Evolutionary conservation across 768 basidiomycete genomes (phyloP).

Genomic region (Kwoniella pini): DNA sequence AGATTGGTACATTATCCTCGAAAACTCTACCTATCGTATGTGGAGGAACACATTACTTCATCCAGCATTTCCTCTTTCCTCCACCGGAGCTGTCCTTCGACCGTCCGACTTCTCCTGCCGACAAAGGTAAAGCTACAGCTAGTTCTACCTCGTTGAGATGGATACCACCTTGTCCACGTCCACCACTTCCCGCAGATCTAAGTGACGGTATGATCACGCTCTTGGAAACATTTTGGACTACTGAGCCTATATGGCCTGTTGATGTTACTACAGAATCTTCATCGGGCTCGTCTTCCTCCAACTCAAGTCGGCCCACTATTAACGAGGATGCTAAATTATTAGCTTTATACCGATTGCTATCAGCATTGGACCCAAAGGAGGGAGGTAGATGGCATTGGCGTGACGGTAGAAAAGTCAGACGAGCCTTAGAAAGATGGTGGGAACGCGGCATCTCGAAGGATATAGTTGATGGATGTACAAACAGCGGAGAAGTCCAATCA

Average conservation of each 20-base stretch:
- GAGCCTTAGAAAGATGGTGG: constrained; percentile 75
- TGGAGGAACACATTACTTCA: constrained; percentile 96
- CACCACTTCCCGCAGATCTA: constrained; percentile 19
- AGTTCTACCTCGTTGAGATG: constrained; percentile 26
- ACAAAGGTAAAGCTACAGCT: background rate
- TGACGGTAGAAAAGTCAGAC: constrained; percentile 84
- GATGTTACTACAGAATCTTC: background rate
- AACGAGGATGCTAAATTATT: constrained; percentile 46
- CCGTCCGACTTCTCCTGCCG: constrained; percentile 9
- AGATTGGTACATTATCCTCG: constrained; percentile 37
- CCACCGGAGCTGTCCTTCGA: constrained; percentile 41
- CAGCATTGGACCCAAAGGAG: constrained; percentile 68
- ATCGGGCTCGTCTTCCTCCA: constrained; percentile 3
- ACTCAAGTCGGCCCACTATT: constrained; percentile 14
- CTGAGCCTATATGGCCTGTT: constrained; percentile 30
- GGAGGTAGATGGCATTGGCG: constrained; percentile 93
- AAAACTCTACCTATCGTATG: constrained; percentile 80
- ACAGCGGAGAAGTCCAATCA: constrained; percentile 29
- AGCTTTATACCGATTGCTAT: constrained; percentile 67
- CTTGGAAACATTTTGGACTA: constrained; percentile 46
- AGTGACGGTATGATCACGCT: constrained; percentile 3
- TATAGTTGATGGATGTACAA: constrained; percentile 60
- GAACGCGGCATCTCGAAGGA: constrained; percentile 63
- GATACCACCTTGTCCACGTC: constrained; percentile 38
- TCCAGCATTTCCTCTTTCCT: constrained; percentile 92